Evolutionary conservation across 495 filamentous ascomycete genomes (phyloP), one percentile per base, ranked within the genome.

Genomic region (Amphirosellinia nigrospora): DNA sequence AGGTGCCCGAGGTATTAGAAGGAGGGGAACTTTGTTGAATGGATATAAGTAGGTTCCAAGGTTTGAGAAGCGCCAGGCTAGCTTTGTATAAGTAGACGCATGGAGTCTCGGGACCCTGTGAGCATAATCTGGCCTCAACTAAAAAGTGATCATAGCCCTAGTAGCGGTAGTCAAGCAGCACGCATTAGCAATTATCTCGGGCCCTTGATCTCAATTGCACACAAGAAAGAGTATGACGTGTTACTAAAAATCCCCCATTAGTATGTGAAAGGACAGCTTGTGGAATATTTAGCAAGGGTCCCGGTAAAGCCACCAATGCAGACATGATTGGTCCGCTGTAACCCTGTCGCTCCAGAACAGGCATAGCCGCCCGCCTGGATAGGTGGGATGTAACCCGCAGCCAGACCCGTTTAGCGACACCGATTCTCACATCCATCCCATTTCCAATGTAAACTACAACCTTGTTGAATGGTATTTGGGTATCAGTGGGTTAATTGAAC

Each of bases 91-190:
- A n/a, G n/a, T n/a, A 73, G 34, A 58, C 50, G 65, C 55, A 50
- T 38, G 26, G 39, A 34, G 63, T 70, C 63, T 23, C 21, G 19
- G 68, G 50, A 61, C 70, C 56, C 23, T 34, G 11, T 38, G 48
- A 39, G 23, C 34, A 70, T 67, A 76, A 78, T 78, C 76, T 78
- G 76, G 76, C 76, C 76, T 78, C 65, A 73, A 76, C 61, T 67
- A 55, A 61, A 61, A 64, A 32, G 32, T 52, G 45, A 34, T 58
- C 59, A 69, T 70, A 46, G 68, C 70, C 52, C 69, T 56, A 72
- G 69, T 46, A 39, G 70, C 53, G 21, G 55, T 34, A 43, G 26
- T 28, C 43, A 48, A 28, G 23, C 26, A 32, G 43, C 32, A 46
- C 30, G 11, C 43, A 52, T 52, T 46, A 53, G 46, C 34, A 53